Percentiles rank a stretch among this genome's conserved stretches.
phyloP scores from a whole-genome alignment of 1,284 basidiomycete species.

The Rhodotorula sp. region DNA sequence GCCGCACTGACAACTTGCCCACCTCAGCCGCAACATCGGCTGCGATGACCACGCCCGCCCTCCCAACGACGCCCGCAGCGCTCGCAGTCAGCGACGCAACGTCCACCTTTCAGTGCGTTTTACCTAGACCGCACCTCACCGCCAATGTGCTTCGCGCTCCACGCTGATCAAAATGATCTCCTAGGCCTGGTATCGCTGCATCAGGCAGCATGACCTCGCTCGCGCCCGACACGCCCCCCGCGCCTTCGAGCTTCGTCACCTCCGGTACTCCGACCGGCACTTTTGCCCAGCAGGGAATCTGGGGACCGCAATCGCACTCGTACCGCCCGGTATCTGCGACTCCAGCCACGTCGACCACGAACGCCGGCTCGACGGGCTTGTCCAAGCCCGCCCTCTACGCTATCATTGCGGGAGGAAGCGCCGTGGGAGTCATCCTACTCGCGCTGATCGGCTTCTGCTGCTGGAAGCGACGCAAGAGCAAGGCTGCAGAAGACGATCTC shows the following conservation, averaged over 20 bases:
- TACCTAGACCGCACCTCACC: neutral
- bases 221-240: conserved; percentile 11
- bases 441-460: conserved; percentile 28
- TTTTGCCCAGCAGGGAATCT: neutral
- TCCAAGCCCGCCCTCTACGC: conserved; percentile 21
- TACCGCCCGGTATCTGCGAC: neutral
- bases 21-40: too few relatives aligned
- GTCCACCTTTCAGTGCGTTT: conserved; percentile 5
- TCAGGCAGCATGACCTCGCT: conserved; percentile 19
- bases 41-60: too few relatives aligned
- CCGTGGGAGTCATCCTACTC: conserved; percentile 8
- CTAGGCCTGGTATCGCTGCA: conserved; percentile 15
- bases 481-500: conserved; percentile 25
- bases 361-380: neutral
- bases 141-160: neutral
- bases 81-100: too few relatives aligned
- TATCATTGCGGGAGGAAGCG: conserved; percentile 29
- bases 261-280: neutral
- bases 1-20: too few relatives aligned
- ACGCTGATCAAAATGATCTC: neutral
- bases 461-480: conserved; percentile 32
- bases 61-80: too few relatives aligned
- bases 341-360: neutral
- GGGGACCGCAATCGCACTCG: neutral
- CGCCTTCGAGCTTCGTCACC: neutral